phyloP scores from a whole-genome alignment of 2,329 filamentous ascomycete genomes.

The Venturia pyrina region DNA sequence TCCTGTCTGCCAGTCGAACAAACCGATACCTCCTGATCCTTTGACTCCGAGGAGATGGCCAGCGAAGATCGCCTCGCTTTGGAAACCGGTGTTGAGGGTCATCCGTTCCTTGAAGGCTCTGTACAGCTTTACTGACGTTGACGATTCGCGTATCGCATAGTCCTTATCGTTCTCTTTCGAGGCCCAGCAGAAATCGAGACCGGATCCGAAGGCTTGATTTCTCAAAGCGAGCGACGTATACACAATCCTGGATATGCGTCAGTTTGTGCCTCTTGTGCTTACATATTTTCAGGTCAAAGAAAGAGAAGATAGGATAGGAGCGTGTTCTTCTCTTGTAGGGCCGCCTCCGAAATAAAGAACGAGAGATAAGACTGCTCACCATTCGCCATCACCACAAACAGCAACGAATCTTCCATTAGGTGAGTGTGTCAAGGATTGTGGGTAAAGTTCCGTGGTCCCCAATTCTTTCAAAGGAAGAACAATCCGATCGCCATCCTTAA shows the following conservation, averaged over 20 bases:
- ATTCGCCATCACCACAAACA: constrained; percentile 92
- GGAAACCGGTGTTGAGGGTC: constrained; percentile 79
- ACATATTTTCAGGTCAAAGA: too few relatives aligned
- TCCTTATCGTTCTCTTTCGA: constrained; percentile 97
- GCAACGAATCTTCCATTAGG: constrained; percentile 86
- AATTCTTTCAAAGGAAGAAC: constrained; percentile 86
- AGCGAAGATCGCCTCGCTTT: constrained; percentile 81
- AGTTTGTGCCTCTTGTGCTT: background rate
- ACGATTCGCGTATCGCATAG: constrained; percentile 90
- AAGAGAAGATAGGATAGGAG: too few relatives aligned
- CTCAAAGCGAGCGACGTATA: constrained; percentile 94
- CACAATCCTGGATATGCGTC: constrained; percentile 36
- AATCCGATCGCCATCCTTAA: constrained; percentile 81
- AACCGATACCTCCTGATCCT: constrained; percentile 85
- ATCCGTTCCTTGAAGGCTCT: constrained; percentile 96
- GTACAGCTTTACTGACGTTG: constrained; percentile 92
- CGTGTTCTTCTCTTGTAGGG: too few relatives aligned
- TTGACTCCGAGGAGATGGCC: constrained; percentile 89
- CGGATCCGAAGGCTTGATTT: constrained; percentile 94
- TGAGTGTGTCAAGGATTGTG: constrained; percentile 89
- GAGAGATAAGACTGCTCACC: constrained; percentile 29
- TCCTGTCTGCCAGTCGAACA: constrained; percentile 93
- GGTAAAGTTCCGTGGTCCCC: constrained; percentile 92
- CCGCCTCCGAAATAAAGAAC: background rate
- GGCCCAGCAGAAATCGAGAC: constrained; percentile 93